phyloP scores from a whole-genome alignment of 2,329 filamentous ascomycete species.

The Lasiodiplodia theobromae region DNA sequence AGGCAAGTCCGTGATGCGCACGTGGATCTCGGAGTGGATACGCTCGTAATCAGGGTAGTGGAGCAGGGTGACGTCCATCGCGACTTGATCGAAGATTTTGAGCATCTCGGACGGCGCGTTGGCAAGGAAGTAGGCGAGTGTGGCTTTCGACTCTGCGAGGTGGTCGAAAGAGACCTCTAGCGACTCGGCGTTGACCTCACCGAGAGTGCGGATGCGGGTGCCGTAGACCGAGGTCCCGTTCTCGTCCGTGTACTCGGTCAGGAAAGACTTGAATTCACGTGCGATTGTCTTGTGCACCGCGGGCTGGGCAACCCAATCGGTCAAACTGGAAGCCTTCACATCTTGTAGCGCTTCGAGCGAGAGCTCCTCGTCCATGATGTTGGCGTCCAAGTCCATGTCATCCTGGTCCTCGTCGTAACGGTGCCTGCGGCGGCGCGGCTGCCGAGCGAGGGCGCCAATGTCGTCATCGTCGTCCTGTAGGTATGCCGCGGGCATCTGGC shows the following conservation, averaged over 20 bases:
- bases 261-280: conserved; percentile 95
- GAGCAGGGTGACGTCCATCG: conserved; percentile 93
- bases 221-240: conserved; percentile 92
- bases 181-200: conserved; percentile 95
- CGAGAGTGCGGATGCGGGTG: conserved; percentile 90
- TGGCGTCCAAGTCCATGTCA: conserved; percentile 84
- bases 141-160: conserved; percentile 87
- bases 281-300: conserved; percentile 92
- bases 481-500: conserved; percentile 75
- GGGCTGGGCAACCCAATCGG: conserved; percentile 92
- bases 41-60: conserved; percentile 98
- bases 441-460: conserved; percentile 82
- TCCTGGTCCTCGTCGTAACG: conserved; percentile 95
- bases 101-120: conserved; percentile 96
- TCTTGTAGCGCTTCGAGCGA: conserved; percentile 90
- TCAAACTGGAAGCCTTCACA: conserved; percentile 90
- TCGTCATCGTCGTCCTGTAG: conserved; percentile 83
- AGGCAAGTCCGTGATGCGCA: conserved; percentile 93
- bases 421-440: conserved; percentile 84
- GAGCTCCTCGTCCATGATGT: conserved; percentile 95
- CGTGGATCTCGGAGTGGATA: conserved; percentile 97
- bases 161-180: conserved; percentile 97
- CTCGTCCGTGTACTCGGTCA: conserved; percentile 94
- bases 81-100: conserved; percentile 94
- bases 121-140: conserved; percentile 92